Evolutionary conservation across 176 grass and related monocot genomes (phyloP).

Genomic region (Eleusine coracana): DNA sequence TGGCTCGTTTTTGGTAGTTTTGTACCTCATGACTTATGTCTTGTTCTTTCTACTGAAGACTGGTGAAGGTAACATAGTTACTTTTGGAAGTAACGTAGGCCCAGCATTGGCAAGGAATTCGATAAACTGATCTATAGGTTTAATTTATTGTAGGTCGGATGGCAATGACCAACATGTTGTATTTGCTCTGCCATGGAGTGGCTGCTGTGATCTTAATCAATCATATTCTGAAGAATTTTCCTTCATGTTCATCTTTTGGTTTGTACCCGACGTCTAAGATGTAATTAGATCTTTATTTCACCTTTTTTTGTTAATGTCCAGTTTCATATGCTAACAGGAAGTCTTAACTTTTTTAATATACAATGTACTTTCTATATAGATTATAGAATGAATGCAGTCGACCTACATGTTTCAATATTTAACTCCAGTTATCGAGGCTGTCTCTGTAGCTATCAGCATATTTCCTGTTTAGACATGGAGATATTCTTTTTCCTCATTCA

Average conservation of each 20-base stretch:
- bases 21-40: conserved; percentile 48
- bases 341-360: background rate
- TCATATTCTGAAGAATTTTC: conserved; percentile 76
- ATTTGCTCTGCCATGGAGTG: conserved; percentile 67
- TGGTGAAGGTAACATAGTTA: conserved; percentile 55
- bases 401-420: conserved; percentile 13
- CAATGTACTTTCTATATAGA: conserved; percentile 3
- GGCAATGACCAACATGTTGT: conserved; percentile 40
- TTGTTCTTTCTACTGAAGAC: conserved; percentile 52
- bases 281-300: conserved; percentile 43
- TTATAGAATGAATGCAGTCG: background rate
- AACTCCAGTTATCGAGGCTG: conserved; percentile 1
- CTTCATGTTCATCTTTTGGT: conserved; percentile 98
- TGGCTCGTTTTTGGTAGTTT: conserved; percentile 39
- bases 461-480: conserved; percentile 11
- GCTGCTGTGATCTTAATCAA: conserved; percentile 81
- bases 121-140: conserved; percentile 16
- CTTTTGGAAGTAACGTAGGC: conserved; percentile 4
- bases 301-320: conserved; percentile 1
- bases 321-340: conserved; percentile 22
- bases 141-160: conserved; percentile 49
- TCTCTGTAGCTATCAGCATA: background rate
- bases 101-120: conserved; percentile 12
- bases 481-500: conserved; percentile 3
- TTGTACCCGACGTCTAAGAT: conserved; percentile 68